These are phyloP conservation scores for Aspergillus haitiensis DNA, from an alignment of 495 filamentous ascomycete genomes.

Conservation along the genomic window DNA sequence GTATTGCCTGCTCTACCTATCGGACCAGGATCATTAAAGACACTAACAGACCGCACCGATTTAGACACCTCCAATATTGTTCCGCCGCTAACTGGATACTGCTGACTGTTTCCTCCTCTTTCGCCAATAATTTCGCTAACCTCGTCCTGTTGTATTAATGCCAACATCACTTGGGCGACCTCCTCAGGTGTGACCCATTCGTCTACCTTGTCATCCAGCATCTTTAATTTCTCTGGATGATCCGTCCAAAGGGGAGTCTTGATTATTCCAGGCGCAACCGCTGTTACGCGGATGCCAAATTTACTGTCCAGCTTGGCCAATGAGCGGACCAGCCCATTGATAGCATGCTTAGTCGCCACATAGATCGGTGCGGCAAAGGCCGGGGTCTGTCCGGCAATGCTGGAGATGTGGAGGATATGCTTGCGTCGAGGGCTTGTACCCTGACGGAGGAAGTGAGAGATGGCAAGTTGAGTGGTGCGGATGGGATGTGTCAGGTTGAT, in stretches of 20 bases:
- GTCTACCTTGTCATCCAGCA: constrained; percentile 51
- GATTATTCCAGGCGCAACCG: constrained; percentile 65
- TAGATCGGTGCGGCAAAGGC: constrained; percentile 57
- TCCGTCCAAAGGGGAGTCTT: constrained; percentile 71
- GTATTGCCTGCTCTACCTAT: constrained; percentile 46
- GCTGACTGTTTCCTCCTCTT: constrained; percentile 30
- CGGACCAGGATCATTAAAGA: constrained; percentile 61
- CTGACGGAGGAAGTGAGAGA: constrained; percentile 53
- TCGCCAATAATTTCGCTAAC: constrained; percentile 48
- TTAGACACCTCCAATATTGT: constrained; percentile 62
- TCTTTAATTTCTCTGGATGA: constrained; percentile 62
- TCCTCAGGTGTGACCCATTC: constrained; percentile 64
- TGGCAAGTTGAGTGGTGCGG: constrained; percentile 63
- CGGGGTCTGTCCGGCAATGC: constrained; percentile 60
- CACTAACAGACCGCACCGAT: constrained; percentile 52
- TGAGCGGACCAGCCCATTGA: constrained; percentile 59
- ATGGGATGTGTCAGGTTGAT: constrained; percentile 73
- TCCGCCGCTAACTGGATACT: constrained; percentile 44
- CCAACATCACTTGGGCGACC: constrained; percentile 65
- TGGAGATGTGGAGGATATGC: constrained; percentile 61
- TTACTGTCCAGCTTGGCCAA: constrained; percentile 50
- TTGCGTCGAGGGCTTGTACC: constrained; percentile 39
- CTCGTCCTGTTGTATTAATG: constrained; percentile 53
- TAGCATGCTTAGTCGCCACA: constrained; percentile 60
- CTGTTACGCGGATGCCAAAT: constrained; percentile 62